These are phyloP conservation scores for Trebouxia sp. DNA, from an alignment of 139 green algal species.

Conservation along the genomic window DNA sequence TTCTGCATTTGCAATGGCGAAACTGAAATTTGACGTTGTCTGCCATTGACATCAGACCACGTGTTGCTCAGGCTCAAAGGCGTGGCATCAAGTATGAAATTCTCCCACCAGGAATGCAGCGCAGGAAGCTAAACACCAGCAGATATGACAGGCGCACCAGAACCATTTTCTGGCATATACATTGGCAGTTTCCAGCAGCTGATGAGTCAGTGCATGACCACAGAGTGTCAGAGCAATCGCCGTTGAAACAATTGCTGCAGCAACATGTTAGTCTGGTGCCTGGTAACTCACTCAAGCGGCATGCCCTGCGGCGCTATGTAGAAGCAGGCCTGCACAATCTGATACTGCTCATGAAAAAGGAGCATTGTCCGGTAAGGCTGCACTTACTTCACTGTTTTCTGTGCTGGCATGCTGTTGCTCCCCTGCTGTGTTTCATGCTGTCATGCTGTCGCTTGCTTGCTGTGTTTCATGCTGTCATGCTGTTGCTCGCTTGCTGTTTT, in stretches of 20 bases:
- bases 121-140: constrained; percentile 56
- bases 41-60: background rate
- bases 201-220: background rate
- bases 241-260: constrained; percentile 36
- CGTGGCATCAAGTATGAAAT: constrained; percentile 33
- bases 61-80: constrained; percentile 19
- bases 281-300: constrained; percentile 36
- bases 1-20: background rate
- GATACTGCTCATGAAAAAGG: constrained; percentile 21
- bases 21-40: background rate
- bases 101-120: constrained; percentile 60
- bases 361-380: constrained; percentile 42
- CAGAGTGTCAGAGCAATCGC: constrained; percentile 37
- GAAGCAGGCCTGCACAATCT: constrained; percentile 32
- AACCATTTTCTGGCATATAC: constrained; percentile 62
- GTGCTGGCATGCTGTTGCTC: constrained; percentile 5
- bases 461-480: too few relatives aligned
- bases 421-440: too few relatives aligned
- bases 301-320: constrained; percentile 39
- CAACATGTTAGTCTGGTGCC: constrained; percentile 40
- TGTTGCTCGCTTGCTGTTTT: too few relatives aligned
- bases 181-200: constrained; percentile 57
- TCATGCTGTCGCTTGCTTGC: too few relatives aligned
- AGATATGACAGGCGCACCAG: constrained; percentile 52
- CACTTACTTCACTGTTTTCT: background rate